Conservation (phyloP, 208 protist species). For the Trichomonas vaginalis region DNA sequence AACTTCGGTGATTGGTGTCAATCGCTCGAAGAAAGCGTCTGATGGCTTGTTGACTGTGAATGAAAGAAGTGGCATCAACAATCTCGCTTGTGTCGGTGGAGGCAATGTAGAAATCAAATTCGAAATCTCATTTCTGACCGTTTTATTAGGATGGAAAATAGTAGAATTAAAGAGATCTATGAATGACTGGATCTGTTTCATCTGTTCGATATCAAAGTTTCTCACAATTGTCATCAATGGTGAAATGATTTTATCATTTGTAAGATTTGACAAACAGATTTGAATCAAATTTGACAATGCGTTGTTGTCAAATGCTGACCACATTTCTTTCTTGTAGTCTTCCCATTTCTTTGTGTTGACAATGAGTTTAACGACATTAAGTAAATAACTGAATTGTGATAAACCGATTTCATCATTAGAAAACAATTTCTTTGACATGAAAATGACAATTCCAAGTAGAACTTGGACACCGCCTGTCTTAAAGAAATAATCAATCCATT, state of each 20-base stretch:
- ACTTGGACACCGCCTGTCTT: not conserved
- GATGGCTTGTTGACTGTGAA: not conserved
- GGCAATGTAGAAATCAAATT: not conserved
- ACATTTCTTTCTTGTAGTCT: not conserved
- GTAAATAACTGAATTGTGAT: not conserved
- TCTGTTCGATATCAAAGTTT: not conserved
- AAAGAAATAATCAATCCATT: not conserved
- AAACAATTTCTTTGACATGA: not conserved
- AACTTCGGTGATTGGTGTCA: not conserved
- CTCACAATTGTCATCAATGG: not conserved
- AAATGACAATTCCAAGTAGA: not conserved
- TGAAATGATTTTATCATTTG: not conserved
- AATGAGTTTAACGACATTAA: not conserved
- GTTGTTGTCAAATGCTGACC: not conserved
- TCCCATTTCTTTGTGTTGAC: not conserved
- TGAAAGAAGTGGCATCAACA: not conserved
- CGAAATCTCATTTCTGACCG: not conserved
- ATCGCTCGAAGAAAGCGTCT: not conserved
- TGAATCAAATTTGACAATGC: not conserved
- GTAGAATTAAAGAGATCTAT: not conserved
- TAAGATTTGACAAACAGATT: not conserved
- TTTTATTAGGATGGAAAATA: not conserved
- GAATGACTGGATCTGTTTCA: not conserved
- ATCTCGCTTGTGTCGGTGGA: not conserved
- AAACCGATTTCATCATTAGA: not conserved